A percentile compares a stretch with the other conserved stretches of the same genome.
phyloP scores from a whole-genome alignment of 305 asterid species.

The Nicotiana rustica region DNA sequence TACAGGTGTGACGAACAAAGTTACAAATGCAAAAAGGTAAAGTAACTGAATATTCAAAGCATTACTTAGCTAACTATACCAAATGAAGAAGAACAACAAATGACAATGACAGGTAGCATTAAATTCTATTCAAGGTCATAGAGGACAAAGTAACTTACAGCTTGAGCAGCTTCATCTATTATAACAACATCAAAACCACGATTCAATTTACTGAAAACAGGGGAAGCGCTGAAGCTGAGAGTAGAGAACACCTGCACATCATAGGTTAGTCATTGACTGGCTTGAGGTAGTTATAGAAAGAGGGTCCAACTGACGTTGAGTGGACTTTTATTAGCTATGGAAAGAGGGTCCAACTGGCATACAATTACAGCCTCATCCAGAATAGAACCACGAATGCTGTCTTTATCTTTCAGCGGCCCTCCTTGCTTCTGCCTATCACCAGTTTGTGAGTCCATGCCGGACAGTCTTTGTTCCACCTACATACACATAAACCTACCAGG shows the following conservation, averaged over 20 bases:
- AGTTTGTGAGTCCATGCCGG: constrained; percentile 70
- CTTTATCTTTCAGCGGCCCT: constrained; percentile 71
- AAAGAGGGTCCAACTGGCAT: constrained; percentile 44
- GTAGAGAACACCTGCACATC: constrained; percentile 94
- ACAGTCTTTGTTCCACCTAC: constrained; percentile 91
- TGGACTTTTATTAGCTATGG: constrained; percentile 31
- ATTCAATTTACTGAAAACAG: constrained; percentile 80
- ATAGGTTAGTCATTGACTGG: constrained; percentile 32
- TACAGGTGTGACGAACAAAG: not conserved
- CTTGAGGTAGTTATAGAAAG: constrained; percentile 5
- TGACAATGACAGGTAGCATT: constrained; percentile 18
- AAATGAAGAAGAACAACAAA: constrained; percentile 30
- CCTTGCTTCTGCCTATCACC: constrained; percentile 96
- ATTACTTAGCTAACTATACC: constrained; percentile 8
- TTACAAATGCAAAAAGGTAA: constrained; percentile 14
- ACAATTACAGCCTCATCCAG: constrained; percentile 96
- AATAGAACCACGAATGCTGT: constrained; percentile 86
- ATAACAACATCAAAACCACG: constrained; percentile 95
- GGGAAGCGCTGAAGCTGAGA: constrained; percentile 94
- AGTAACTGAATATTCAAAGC: constrained; percentile 7
- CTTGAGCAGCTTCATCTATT: constrained; percentile 99
- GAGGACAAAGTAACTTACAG: constrained; percentile 64
- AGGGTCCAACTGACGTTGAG: constrained; percentile 29
- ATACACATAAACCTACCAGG: constrained; percentile 32
- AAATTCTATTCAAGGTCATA: not conserved